Percentiles rank a stretch among this genome's conserved stretches.
phyloP scores from a whole-genome alignment of 1,284 basidiomycete genomes.

The Phylloboletellus chloephorus region DNA sequence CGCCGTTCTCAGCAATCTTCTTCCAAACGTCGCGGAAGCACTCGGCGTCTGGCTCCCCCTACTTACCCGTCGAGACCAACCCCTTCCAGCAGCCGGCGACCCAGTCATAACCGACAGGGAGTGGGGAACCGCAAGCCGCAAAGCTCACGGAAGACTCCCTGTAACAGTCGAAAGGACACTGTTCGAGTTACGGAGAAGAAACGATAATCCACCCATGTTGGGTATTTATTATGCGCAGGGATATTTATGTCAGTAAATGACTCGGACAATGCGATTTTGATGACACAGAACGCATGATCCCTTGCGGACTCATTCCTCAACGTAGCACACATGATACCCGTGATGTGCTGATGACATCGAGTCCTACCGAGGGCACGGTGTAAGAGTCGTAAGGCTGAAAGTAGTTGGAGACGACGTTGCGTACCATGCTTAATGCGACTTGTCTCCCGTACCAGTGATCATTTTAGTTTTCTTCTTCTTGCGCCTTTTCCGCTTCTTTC shows the following conservation, averaged over 20 bases:
- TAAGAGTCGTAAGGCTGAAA: not conserved
- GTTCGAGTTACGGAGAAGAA: slow-evolving; percentile 9
- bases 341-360: slow-evolving; percentile 5
- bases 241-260: slow-evolving; percentile 21
- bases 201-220: slow-evolving; percentile 5
- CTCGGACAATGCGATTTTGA: slow-evolving; percentile 1
- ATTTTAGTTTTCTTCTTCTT: slow-evolving; percentile 46
- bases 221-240: slow-evolving; percentile 20
- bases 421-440: slow-evolving; percentile 14
- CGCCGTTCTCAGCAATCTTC: slow-evolving; percentile 12
- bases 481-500: slow-evolving; percentile 50
- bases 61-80: slow-evolving; percentile 16
- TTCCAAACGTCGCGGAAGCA: slow-evolving; percentile 10
- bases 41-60: slow-evolving; percentile 13
- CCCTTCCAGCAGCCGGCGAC: slow-evolving; percentile 17
- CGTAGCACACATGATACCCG: not conserved
- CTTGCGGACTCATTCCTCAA: slow-evolving; percentile 1
- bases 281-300: not conserved
- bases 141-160: slow-evolving; percentile 21
- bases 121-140: slow-evolving; percentile 3
- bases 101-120: slow-evolving; percentile 16
- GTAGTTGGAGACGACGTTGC: slow-evolving; percentile 12
- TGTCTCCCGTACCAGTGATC: slow-evolving; percentile 13
- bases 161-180: slow-evolving; percentile 10
- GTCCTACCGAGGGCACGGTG: slow-evolving; percentile 2